These are phyloP conservation scores for Camelina sativa DNA, from an alignment of 345 rosid species.

Conservation along the genomic window DNA sequence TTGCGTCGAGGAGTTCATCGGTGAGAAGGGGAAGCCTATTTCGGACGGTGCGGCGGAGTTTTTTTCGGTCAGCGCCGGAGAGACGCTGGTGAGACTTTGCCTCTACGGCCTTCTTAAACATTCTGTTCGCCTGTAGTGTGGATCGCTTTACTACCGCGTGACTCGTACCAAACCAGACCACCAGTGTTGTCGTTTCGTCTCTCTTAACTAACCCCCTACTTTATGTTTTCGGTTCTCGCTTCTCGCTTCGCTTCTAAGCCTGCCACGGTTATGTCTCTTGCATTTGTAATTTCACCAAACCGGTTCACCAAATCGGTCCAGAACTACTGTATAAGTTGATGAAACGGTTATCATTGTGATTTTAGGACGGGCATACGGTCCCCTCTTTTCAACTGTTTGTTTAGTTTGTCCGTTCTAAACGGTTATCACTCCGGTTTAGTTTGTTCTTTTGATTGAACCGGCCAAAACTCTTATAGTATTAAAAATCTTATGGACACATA, in stretches of 20 bases:
- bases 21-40: slow-evolving; percentile 70
- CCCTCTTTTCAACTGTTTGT: no score
- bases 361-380: no score
- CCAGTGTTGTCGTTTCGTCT: neutral
- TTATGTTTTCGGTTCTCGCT: slow-evolving; percentile 12
- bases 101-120: slow-evolving; percentile 95
- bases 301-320: slow-evolving; percentile 3
- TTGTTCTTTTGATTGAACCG: neutral
- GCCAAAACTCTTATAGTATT: neutral
- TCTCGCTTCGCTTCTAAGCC: neutral
- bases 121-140: slow-evolving; percentile 34
- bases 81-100: slow-evolving; percentile 91
- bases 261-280: slow-evolving; percentile 33
- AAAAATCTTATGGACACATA: neutral
- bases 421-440: no score
- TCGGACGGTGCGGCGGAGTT: slow-evolving; percentile 72
- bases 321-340: neutral
- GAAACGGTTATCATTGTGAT: no score
- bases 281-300: neutral
- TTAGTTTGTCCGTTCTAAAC: no score
- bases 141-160: slow-evolving; percentile 19
- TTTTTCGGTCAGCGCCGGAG: slow-evolving; percentile 94
- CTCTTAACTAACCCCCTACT: slow-evolving; percentile 6
- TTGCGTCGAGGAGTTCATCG: slow-evolving; percentile 68
- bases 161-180: slow-evolving; percentile 19